Evolutionary conservation across 2,329 filamentous ascomycete genomes (phyloP).

Genomic region (Trichoderma arundinaceum): DNA sequence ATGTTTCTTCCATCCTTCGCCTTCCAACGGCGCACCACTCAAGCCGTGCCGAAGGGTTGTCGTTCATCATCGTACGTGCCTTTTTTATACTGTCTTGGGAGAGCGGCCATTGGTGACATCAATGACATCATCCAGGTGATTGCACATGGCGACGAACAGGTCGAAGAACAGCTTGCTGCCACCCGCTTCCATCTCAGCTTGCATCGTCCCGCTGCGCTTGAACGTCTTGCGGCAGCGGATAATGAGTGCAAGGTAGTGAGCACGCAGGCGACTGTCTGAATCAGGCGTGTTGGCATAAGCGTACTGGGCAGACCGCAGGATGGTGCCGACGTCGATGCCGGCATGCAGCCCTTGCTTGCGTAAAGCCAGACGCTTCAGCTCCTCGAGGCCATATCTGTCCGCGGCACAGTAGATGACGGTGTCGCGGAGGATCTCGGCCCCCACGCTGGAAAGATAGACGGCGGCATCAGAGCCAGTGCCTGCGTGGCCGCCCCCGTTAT

Average conservation of each 20-base stretch:
- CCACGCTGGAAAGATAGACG: slow-evolving; percentile 75
- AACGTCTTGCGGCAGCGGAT: slow-evolving; percentile 97
- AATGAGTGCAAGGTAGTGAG: slow-evolving; percentile 96
- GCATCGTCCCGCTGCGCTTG: slow-evolving; percentile 98
- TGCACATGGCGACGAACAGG: slow-evolving; percentile 97
- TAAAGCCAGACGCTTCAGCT: slow-evolving; percentile 88
- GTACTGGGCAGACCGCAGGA: slow-evolving; percentile 90
- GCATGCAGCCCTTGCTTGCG: slow-evolving; percentile 94
- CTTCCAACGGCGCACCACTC: slow-evolving; percentile 34
- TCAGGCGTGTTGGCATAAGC: slow-evolving; percentile 95
- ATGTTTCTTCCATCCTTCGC: slow-evolving; percentile 31
- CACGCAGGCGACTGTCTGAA: slow-evolving; percentile 88
- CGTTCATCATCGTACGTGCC: slow-evolving; percentile 20
- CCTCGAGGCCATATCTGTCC: slow-evolving; percentile 87
- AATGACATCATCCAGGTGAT: slow-evolving; percentile 95
- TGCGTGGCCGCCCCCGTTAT: slow-evolving; percentile 53
- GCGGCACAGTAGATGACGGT: slow-evolving; percentile 94
- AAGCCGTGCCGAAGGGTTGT: slow-evolving; percentile 36
- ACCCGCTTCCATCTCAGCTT: slow-evolving; percentile 96
- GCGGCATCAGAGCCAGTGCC: slow-evolving; percentile 56
- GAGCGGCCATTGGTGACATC: slow-evolving; percentile 75
- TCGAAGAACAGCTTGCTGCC: slow-evolving; percentile 94
- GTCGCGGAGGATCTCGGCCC: slow-evolving; percentile 82
- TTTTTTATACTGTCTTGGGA: slow-evolving; percentile 60
- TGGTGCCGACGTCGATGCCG: slow-evolving; percentile 89